These are phyloP conservation scores for Beauveria pseudobassiana DNA, from an alignment of 2,329 filamentous ascomycete species.

Conservation along the genomic window DNA sequence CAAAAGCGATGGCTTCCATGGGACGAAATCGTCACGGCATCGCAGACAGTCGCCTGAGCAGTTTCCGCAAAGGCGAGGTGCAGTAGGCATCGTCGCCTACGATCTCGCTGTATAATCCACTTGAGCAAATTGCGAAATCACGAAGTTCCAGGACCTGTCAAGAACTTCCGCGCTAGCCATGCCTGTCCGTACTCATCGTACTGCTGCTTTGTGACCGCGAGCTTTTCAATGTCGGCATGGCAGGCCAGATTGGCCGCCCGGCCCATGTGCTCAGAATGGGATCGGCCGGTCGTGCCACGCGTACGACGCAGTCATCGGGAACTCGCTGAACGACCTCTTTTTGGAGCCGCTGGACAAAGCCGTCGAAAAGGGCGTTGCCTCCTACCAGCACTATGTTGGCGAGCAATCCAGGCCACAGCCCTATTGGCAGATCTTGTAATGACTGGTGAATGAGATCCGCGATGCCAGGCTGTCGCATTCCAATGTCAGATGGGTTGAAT, in stretches of 20 bases:
- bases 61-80: too few relatives aligned
- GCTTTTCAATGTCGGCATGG: conserved; percentile 56
- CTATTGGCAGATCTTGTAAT: conserved; percentile 66
- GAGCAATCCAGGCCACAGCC: conserved; percentile 73
- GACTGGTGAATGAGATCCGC: conserved; percentile 77
- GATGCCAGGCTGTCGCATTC: conserved; percentile 74
- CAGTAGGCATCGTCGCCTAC: too few relatives aligned
- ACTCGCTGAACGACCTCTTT: conserved; percentile 64
- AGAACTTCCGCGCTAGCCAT: conserved; percentile 70
- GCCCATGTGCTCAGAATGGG: conserved; percentile 78
- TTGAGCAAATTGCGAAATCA: background rate
- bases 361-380: conserved; percentile 71
- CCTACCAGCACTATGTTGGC: conserved; percentile 87
- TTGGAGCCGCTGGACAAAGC: conserved; percentile 74
- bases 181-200: conserved; percentile 78
- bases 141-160: conserved; percentile 24
- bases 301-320: conserved; percentile 69
- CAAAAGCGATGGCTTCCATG: too few relatives aligned
- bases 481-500: conserved; percentile 80
- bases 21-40: too few relatives aligned
- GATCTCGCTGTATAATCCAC: background rate
- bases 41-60: too few relatives aligned
- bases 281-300: conserved; percentile 62
- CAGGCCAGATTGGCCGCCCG: conserved; percentile 74
- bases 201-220: conserved; percentile 78